Conservation (phyloP, 345 rosid genomes). For the Populus alba region DNA sequence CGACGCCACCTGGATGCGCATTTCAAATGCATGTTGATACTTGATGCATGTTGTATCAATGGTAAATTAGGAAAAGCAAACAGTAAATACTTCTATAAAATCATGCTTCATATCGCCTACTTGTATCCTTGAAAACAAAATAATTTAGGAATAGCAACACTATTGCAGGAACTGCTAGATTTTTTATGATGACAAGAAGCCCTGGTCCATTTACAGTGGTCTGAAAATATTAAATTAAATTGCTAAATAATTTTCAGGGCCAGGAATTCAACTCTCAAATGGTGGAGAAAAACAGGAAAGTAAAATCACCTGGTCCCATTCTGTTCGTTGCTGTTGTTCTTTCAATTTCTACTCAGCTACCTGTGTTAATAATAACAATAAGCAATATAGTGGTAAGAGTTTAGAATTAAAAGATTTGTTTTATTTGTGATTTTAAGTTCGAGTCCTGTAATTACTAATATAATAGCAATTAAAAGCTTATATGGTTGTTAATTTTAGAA, state of each 20-base stretch:
- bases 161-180: background rate
- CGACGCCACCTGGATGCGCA: background rate
- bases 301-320: slow-evolving; percentile 48
- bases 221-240: no score
- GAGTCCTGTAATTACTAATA: no score
- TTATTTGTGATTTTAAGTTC: no score
- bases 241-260: background rate
- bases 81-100: background rate
- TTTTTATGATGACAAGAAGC: background rate
- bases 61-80: background rate
- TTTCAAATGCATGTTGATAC: no score
- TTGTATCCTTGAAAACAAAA: background rate
- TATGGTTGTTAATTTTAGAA: no score
- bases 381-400: no score
- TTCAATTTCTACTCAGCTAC: slow-evolving; percentile 67
- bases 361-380: slow-evolving; percentile 30
- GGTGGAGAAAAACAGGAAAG: background rate
- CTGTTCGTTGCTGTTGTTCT: slow-evolving; percentile 50
- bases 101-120: background rate
- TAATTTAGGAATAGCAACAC: no score
- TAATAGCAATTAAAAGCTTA: accelerated
- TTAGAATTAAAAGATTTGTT: no score
- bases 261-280: slow-evolving; percentile 3
- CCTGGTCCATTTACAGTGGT: background rate
- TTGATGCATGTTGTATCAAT: no score